These are phyloP conservation scores for Phytophthora cryptogea DNA, from an alignment of 352 stramenopile species.

Conservation along the genomic window DNA sequence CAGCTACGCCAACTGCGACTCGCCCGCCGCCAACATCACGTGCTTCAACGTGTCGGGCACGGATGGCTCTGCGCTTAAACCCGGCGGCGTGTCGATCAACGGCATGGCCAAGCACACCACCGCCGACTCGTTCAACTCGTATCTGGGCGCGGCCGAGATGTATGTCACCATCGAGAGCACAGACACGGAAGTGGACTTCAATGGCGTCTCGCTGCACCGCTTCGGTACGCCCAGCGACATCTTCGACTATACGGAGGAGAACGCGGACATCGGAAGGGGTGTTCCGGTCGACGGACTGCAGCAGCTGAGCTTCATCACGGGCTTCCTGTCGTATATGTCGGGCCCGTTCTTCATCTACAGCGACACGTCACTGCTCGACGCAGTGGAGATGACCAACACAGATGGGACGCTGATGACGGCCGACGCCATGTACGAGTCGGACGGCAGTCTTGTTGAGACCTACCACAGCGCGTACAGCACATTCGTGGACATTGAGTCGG, in stretches of 20 bases:
- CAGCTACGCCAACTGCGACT: conserved; percentile 60
- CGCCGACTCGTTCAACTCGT: conserved; percentile 41
- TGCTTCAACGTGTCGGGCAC: conserved; percentile 56
- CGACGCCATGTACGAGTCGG: conserved; percentile 50
- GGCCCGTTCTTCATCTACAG: conserved; percentile 72
- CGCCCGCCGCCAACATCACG: conserved; percentile 53
- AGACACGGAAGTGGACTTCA: conserved; percentile 44
- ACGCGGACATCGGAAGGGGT: conserved; percentile 43
- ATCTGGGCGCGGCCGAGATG: conserved; percentile 47
- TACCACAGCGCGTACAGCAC: conserved; percentile 58
- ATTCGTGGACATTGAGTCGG: conserved; percentile 71
- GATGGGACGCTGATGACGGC: conserved; percentile 50
- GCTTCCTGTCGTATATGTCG: conserved; percentile 76
- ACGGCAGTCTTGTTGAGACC: conserved; percentile 44
- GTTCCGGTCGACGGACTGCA: conserved; percentile 72
- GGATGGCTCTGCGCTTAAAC: conserved; percentile 47
- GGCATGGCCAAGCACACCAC: conserved; percentile 51
- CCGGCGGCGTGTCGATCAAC: conserved; percentile 48
- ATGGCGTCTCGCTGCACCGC: conserved; percentile 52
- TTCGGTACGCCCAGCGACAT: conserved; percentile 50
- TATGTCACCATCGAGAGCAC: conserved; percentile 53
- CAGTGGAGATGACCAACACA: conserved; percentile 60
- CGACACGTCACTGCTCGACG: conserved; percentile 45
- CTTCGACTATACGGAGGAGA: conserved; percentile 39
- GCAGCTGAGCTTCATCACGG: conserved; percentile 61